A percentile compares a stretch with the other conserved stretches of the same genome.
Evolutionary conservation across 1,284 basidiomycete genomes (phyloP).

Genomic region (Pterula multifida): DNA sequence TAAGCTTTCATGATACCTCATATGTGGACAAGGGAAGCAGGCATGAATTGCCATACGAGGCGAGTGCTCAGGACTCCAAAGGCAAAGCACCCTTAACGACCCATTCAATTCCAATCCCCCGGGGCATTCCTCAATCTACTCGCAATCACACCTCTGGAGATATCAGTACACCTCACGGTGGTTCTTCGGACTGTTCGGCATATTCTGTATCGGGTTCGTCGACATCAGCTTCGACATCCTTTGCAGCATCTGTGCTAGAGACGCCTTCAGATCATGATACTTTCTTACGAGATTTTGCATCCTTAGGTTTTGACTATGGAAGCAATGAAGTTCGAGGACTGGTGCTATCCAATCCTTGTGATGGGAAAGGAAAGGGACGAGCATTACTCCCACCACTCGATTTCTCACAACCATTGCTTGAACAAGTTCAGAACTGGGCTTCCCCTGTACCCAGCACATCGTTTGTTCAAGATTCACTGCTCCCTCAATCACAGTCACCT

Average conservation of each 20-base stretch:
- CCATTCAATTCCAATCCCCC: neutral
- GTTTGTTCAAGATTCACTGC: neutral
- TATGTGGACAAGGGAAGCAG: neutral
- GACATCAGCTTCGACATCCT: conserved; percentile 1
- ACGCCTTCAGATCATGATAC: conserved; percentile 16
- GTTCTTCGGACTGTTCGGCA: conserved; percentile 1
- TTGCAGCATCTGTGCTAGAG: conserved; percentile 9
- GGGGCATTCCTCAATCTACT: neutral
- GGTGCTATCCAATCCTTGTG: conserved; percentile 15
- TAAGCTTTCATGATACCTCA: conserved; percentile 4
- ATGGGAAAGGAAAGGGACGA: conserved; percentile 46
- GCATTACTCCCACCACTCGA: conserved; percentile 51
- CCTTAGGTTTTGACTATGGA: conserved; percentile 4
- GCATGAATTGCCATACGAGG: neutral
- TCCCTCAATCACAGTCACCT: neutral
- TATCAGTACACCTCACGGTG: neutral
- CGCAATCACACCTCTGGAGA: neutral
- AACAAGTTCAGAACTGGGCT: neutral
- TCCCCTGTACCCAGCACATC: neutral
- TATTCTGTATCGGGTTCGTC: conserved; percentile 22
- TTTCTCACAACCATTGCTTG: conserved; percentile 12
- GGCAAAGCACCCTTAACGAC: neutral
- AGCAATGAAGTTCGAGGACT: conserved; percentile 5
- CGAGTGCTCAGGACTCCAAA: neutral
- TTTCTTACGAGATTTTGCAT: conserved; percentile 1